phyloP scores from a whole-genome alignment of 225 moss, liverwort and hornwort genomes.

The Marchantia paleacea region DNA sequence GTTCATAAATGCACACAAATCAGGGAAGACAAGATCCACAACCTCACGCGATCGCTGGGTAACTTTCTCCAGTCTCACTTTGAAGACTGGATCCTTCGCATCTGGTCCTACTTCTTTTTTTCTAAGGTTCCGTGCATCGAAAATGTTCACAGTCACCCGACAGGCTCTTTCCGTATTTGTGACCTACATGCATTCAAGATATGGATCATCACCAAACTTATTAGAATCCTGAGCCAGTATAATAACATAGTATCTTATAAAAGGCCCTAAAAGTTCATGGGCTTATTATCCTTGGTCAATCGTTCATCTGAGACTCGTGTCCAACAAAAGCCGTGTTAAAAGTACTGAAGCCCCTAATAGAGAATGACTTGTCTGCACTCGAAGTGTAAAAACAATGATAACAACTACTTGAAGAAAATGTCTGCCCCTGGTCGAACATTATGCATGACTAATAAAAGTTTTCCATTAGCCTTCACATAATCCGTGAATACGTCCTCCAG shows the following conservation, averaged over 20 bases:
- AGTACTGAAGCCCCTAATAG: no score
- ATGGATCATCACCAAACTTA: neutral
- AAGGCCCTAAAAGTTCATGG: neutral
- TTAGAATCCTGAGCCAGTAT: neutral
- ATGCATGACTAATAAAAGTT: no score
- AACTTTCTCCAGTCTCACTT: conserved; percentile 73
- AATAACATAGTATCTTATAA: neutral
- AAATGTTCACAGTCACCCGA: conserved; percentile 69
- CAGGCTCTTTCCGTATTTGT: conserved; percentile 56
- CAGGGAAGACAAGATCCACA: neutral
- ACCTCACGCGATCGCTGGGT: conserved; percentile 67
- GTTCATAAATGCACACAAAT: neutral
- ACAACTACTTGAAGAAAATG: no score
- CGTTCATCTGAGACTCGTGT: no score
- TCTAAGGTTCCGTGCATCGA: conserved; percentile 70
- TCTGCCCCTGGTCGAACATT: no score
- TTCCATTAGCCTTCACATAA: no score
- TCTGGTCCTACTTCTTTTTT: conserved; percentile 61
- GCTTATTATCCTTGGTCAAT: neutral
- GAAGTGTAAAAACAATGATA: no score
- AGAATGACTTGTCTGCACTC: no score
- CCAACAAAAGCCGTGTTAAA: no score
- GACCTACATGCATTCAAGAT: conserved; percentile 31
- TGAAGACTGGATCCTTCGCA: conserved; percentile 72
- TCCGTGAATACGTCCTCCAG: no score